These are phyloP conservation scores for Xylaria sp. DNA, from an alignment of 2,329 filamentous ascomycete species.

Conservation along the genomic window DNA sequence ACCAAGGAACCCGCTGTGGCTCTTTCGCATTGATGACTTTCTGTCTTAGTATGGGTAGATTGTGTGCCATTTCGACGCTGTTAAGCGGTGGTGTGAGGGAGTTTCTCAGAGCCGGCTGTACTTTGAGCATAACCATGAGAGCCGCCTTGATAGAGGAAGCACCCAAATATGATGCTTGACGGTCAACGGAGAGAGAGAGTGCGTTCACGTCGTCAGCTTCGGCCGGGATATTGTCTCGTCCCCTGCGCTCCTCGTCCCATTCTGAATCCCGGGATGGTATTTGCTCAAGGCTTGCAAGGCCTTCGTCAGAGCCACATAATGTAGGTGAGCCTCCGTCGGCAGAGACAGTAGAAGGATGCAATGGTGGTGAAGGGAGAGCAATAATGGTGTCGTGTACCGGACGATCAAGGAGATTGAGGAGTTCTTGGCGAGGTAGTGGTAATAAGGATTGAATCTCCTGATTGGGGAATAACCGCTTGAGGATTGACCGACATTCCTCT, in stretches of 20 bases:
- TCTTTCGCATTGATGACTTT: slow-evolving; percentile 58
- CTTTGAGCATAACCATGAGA: slow-evolving; percentile 74
- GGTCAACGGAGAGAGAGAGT: slow-evolving; percentile 68
- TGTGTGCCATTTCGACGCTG: slow-evolving; percentile 58
- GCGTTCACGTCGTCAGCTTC: slow-evolving; percentile 79
- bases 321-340: slow-evolving; percentile 61
- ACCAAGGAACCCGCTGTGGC: slow-evolving; percentile 63
- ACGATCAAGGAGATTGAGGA: slow-evolving; percentile 66
- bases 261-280: slow-evolving; percentile 72
- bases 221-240: slow-evolving; percentile 65
- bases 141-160: slow-evolving; percentile 81
- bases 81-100: slow-evolving; percentile 60
- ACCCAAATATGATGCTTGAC: slow-evolving; percentile 73
- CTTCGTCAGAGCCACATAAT: slow-evolving; percentile 61
- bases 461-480: slow-evolving; percentile 70
- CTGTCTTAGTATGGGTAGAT: slow-evolving; percentile 56
- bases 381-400: slow-evolving; percentile 54
- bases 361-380: slow-evolving; percentile 63
- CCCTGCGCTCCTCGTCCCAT: slow-evolving; percentile 72
- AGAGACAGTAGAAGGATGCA: slow-evolving; percentile 60
- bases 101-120: slow-evolving; percentile 59
- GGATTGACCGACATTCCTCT: slow-evolving; percentile 72
- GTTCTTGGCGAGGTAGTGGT: slow-evolving; percentile 67
- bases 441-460: slow-evolving; percentile 63
- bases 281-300: slow-evolving; percentile 69